These are phyloP conservation scores for Fragaria iinumae DNA, from an alignment of 306 rosid genomes.

Conservation along the genomic window DNA sequence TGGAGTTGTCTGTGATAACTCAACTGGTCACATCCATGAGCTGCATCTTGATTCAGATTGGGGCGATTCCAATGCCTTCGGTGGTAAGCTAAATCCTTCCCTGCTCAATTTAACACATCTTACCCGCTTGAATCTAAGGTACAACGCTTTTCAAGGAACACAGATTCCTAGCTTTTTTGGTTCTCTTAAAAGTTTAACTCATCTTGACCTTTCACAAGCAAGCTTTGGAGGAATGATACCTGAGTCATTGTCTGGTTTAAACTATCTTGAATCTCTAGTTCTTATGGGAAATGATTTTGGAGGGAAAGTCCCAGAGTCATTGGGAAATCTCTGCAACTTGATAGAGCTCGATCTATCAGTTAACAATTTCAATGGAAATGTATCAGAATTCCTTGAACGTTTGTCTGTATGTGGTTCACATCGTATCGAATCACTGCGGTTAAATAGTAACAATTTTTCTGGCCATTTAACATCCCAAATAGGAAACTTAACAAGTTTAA, in stretches of 20 bases:
- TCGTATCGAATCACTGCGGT: accelerated
- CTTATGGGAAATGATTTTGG: not conserved
- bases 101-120: constrained; percentile 15
- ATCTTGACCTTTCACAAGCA: not conserved
- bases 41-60: not conserved
- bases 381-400: constrained; percentile 5
- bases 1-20: constrained; percentile 5
- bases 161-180: constrained; percentile 23
- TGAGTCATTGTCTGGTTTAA: not conserved
- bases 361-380: not conserved
- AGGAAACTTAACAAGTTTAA: constrained; percentile 7
- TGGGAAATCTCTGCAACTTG: constrained; percentile 22
- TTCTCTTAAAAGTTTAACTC: not conserved
- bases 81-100: constrained; percentile 13
- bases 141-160: not conserved
- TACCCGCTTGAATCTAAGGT: not conserved
- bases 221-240: not conserved
- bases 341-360: not conserved
- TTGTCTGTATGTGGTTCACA: not conserved
- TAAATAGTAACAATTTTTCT: not conserved
- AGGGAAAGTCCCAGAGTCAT: constrained; percentile 10
- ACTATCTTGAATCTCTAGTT: not conserved
- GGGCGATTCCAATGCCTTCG: not conserved
- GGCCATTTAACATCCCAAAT: constrained; percentile 14
- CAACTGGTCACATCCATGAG: constrained; percentile 2